Evolutionary conservation across 2,329 filamentous ascomycete genomes (phyloP).

Genomic region (Gremmenia infestans): DNA sequence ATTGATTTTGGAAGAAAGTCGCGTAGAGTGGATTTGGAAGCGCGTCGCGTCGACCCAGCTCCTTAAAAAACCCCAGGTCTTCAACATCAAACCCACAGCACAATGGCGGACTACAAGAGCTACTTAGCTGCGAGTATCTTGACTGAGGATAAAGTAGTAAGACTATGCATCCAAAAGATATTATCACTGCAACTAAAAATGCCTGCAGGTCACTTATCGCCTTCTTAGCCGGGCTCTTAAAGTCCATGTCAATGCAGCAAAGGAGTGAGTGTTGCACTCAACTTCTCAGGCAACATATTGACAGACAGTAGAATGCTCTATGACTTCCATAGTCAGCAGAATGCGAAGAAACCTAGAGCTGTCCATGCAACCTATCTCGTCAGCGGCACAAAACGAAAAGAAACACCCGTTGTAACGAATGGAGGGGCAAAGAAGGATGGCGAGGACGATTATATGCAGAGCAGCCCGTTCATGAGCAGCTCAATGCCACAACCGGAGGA

Average conservation of each 20-base stretch:
- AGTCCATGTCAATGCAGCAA: conserved; percentile 81
- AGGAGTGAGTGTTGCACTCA: conserved; percentile 55
- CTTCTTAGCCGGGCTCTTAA: conserved; percentile 76
- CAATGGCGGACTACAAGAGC: conserved; percentile 31
- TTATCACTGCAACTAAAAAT: conserved; percentile 6
- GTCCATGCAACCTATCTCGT: conserved; percentile 93
- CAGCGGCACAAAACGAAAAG: conserved; percentile 57
- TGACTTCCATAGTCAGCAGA: conserved; percentile 78
- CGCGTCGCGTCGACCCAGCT: conserved; percentile 12
- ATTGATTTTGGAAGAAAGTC: conserved; percentile 7
- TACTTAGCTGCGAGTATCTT: conserved; percentile 32
- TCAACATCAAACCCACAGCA: conserved; percentile 10
- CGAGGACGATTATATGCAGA: conserved; percentile 64
- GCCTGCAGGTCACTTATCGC: conserved; percentile 74
- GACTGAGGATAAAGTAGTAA: conserved; percentile 32
- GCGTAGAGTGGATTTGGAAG: conserved; percentile 25
- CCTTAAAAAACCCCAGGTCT: conserved; percentile 1
- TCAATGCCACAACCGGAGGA: conserved; percentile 54
- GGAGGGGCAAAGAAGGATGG: conserved; percentile 43
- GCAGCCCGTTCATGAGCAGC: conserved; percentile 62
- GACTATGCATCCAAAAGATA: not conserved
- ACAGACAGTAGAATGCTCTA: conserved; percentile 66
- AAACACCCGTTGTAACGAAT: conserved; percentile 33
- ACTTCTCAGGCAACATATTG: not conserved
- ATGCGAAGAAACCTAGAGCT: conserved; percentile 64